Percentiles rank a stretch among this genome's conserved stretches.
These are phyloP conservation scores for Euptelea pleiosperma DNA, from an alignment of 164 flowering plant species.

Conservation along the genomic window DNA sequence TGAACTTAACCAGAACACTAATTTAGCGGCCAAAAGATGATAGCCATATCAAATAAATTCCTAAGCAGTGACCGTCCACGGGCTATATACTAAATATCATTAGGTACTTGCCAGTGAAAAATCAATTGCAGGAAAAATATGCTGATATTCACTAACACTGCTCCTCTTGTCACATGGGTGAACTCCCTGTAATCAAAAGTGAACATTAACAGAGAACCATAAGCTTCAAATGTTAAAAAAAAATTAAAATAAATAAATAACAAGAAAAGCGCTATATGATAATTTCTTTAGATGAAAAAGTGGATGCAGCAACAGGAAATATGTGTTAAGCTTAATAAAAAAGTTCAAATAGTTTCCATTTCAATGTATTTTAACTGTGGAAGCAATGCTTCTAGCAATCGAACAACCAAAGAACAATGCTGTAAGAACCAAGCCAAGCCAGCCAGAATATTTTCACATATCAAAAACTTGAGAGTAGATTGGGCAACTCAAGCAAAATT, in stretches of 20 bases:
- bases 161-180: slow-evolving; percentile 91
- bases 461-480: too few relatives aligned
- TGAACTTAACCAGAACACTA: neutral
- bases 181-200: slow-evolving; percentile 59
- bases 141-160: slow-evolving; percentile 58
- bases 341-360: too few relatives aligned
- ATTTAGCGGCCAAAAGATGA: neutral
- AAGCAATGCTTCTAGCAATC: too few relatives aligned
- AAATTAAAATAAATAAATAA: neutral
- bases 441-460: too few relatives aligned
- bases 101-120: slow-evolving; percentile 70
- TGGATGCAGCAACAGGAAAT: too few relatives aligned
- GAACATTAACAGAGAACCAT: neutral
- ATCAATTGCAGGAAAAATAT: slow-evolving; percentile 86
- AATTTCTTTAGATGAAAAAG: too few relatives aligned
- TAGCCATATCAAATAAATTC: neutral
- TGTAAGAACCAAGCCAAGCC: too few relatives aligned
- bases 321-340: too few relatives aligned
- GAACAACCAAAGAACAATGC: too few relatives aligned
- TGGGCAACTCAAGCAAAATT: too few relatives aligned
- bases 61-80: neutral
- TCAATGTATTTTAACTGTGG: too few relatives aligned
- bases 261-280: too few relatives aligned
- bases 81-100: neutral
- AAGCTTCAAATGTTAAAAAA: neutral